Evolutionary conservation across 352 stramenopile species (phyloP).

Genomic region (Elongisporangium senticosum): DNA sequence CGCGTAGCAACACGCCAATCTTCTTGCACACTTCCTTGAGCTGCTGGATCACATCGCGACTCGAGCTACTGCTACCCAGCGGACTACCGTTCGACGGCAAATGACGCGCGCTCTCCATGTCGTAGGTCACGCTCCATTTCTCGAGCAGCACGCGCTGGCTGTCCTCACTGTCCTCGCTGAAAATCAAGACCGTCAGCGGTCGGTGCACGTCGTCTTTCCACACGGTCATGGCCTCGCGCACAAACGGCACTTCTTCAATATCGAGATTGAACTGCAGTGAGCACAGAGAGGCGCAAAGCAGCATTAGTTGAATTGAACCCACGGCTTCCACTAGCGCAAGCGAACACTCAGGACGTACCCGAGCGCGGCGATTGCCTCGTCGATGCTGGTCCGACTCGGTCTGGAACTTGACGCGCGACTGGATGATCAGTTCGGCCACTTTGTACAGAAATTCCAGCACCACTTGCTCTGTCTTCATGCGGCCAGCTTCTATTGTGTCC

Average conservation of each 20-base stretch:
- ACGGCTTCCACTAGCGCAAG: background rate
- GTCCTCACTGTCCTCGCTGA: constrained; percentile 31
- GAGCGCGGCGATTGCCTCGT: constrained; percentile 41
- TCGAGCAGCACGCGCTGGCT: constrained; percentile 58
- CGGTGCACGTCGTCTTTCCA: constrained; percentile 72
- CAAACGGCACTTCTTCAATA: constrained; percentile 67
- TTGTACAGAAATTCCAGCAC: constrained; percentile 85
- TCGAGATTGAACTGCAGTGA: constrained; percentile 67
- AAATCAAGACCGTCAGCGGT: constrained; percentile 68
- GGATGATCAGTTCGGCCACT: constrained; percentile 71
- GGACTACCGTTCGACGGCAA: constrained; percentile 13
- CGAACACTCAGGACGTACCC: constrained; percentile 23
- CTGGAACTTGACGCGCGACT: constrained; percentile 72
- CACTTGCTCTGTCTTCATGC: constrained; percentile 78
- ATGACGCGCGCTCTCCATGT: constrained; percentile 10
- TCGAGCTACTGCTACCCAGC: constrained; percentile 13
- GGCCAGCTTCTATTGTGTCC: constrained; percentile 25
- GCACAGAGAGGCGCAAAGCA: background rate
- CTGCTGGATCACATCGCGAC: constrained; percentile 70
- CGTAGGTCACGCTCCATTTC: constrained; percentile 67
- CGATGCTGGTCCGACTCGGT: constrained; percentile 31
- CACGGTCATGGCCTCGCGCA: constrained; percentile 57
- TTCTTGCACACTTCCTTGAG: constrained; percentile 79
- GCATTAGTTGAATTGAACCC: background rate
- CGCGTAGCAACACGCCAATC: constrained; percentile 64